Evolutionary conservation across 768 basidiomycete species (phyloP).

Genomic region (Tulasnella sp.): DNA sequence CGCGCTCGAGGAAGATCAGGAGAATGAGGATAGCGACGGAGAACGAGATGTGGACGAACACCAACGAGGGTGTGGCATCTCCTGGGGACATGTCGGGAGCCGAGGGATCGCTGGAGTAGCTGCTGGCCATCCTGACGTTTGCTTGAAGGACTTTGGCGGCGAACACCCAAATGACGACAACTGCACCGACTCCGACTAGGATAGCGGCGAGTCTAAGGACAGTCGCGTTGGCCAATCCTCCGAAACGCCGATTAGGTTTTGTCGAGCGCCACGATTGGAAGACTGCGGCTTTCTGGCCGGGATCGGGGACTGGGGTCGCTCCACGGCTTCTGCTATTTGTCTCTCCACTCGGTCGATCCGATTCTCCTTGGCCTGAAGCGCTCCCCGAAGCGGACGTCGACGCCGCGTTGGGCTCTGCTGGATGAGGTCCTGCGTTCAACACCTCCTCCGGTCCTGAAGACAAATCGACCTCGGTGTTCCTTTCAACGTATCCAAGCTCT

Average conservation of each 20-base stretch:
- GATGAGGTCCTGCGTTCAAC: not conserved
- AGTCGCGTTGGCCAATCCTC: conserved; percentile 23
- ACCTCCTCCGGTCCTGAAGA: not conserved
- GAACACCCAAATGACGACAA: conserved; percentile 52
- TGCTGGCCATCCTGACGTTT: not conserved
- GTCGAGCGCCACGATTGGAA: conserved; percentile 4
- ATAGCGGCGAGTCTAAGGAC: conserved; percentile 23
- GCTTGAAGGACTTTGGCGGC: conserved; percentile 27
- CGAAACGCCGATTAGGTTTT: conserved; percentile 8
- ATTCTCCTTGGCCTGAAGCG: not conserved
- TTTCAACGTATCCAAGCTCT: conserved; percentile 2
- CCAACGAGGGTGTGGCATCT: conserved; percentile 27
- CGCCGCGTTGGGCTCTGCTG: not conserved
- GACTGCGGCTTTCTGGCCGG: not conserved
- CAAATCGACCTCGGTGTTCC: not conserved
- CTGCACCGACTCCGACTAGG: conserved; percentile 35
- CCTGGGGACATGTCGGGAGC: conserved; percentile 9
- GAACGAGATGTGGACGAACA: conserved; percentile 61
- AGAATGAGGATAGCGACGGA: conserved; percentile 44
- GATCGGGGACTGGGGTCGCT: not conserved
- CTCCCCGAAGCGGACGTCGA: not conserved
- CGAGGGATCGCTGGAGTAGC: not conserved
- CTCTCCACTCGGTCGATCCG: not conserved
- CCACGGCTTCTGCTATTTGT: not conserved
- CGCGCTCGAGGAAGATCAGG: conserved; percentile 55